Evolutionary conservation across 768 basidiomycete species (phyloP).

Genomic region (Lentinula detonsa): DNA sequence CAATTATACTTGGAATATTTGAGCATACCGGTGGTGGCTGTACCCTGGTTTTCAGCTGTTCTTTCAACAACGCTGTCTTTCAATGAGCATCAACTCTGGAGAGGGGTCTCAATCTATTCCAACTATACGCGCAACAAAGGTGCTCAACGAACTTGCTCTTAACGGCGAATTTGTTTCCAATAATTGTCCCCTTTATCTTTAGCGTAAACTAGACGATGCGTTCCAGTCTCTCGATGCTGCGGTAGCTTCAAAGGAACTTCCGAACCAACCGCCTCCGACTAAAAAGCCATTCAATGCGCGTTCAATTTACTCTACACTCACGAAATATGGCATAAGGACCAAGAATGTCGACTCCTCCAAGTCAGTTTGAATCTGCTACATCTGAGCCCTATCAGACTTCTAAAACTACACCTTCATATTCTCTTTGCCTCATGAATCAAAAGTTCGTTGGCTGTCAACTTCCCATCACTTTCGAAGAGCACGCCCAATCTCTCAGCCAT

Average conservation of each 20-base stretch:
- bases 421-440: background rate
- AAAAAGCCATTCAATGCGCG: constrained; percentile 46
- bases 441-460: constrained; percentile 6
- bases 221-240: constrained; percentile 66
- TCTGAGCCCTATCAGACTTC: background rate
- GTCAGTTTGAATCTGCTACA: constrained; percentile 6
- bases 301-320: constrained; percentile 71
- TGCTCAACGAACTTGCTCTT: background rate
- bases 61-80: no score
- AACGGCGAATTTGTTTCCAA: background rate
- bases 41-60: no score
- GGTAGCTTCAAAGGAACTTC: constrained; percentile 23
- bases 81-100: background rate
- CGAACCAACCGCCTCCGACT: constrained; percentile 39
- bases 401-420: constrained; percentile 8
- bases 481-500: constrained; percentile 72
- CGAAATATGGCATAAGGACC: constrained; percentile 67
- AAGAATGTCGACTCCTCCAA: constrained; percentile 34
- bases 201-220: constrained; percentile 84
- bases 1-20: background rate
- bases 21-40: no score
- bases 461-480: constrained; percentile 36
- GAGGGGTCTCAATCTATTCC: background rate
- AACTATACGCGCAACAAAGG: constrained; percentile 3
- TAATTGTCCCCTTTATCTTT: background rate